Conservation (phyloP, 73 alveolate species). For the Paramecium primaurelia region DNA sequence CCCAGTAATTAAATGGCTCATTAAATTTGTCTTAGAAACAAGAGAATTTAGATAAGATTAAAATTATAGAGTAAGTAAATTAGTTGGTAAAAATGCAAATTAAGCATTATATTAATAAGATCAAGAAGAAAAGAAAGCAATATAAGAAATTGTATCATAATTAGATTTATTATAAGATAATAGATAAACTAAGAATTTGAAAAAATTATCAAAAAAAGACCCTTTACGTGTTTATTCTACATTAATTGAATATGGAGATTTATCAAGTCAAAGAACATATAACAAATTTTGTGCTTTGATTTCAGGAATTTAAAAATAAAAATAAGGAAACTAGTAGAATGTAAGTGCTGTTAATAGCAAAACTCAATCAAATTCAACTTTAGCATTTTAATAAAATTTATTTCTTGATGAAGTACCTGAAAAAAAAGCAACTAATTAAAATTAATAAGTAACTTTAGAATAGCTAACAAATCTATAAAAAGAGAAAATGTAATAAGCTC, state of each 20-base stretch:
- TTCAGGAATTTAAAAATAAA: constrained; percentile 48
- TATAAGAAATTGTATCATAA: constrained; percentile 47
- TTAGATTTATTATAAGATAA: constrained; percentile 62
- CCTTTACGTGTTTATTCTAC: constrained; percentile 84
- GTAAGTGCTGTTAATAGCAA: constrained; percentile 8
- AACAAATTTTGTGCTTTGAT: constrained; percentile 59
- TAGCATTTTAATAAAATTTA: neutral
- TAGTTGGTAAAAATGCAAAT: constrained; percentile 62
- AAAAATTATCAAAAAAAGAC: constrained; percentile 66
- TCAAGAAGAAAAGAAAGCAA: constrained; percentile 57
- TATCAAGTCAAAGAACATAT: constrained; percentile 68
- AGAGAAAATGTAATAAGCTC: neutral
- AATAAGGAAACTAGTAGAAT: neutral
- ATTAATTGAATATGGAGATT: constrained; percentile 85
- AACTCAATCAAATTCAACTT: neutral
- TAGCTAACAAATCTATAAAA: neutral
- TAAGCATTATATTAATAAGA: constrained; percentile 23
- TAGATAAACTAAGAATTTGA: constrained; percentile 76
- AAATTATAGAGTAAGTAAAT: constrained; percentile 71
- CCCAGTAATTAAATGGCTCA: constrained; percentile 93
- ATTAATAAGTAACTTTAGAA: constrained; percentile 7
- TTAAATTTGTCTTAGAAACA: constrained; percentile 90
- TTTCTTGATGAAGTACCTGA: neutral
- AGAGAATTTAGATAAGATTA: constrained; percentile 86
- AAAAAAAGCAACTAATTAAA: neutral